Conservation (phyloP, 345 rosid species). For the Citrus medica region DNA sequence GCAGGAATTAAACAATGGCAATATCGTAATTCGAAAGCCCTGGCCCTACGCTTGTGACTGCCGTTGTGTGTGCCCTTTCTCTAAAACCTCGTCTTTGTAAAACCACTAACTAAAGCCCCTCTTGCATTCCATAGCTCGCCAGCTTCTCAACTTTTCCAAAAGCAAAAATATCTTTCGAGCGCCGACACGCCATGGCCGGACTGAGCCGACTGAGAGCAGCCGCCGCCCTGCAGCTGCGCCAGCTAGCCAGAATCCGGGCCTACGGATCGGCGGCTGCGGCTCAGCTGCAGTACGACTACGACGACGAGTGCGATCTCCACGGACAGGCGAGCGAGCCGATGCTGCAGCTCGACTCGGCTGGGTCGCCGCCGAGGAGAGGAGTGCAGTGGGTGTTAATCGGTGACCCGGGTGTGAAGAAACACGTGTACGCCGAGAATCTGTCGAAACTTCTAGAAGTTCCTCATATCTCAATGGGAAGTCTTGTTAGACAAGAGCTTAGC, state of each 20-base stretch:
- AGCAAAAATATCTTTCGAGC: slow-evolving; percentile 25
- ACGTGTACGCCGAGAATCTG: slow-evolving; percentile 72
- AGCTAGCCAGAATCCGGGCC: slow-evolving; percentile 21
- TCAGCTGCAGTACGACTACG: slow-evolving; percentile 45
- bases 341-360: slow-evolving; percentile 30
- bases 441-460: slow-evolving; percentile 85
- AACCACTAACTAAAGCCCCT: background rate
- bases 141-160: slow-evolving; percentile 12
- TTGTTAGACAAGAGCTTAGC: slow-evolving; percentile 76
- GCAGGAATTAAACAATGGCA: slow-evolving; percentile 15
- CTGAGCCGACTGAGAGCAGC: slow-evolving; percentile 44
- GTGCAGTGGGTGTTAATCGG: slow-evolving; percentile 96
- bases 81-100: slow-evolving; percentile 32
- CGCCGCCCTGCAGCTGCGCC: slow-evolving; percentile 21
- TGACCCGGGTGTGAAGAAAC: slow-evolving; percentile 66
- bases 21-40: slow-evolving; percentile 12
- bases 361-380: slow-evolving; percentile 57
- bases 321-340: slow-evolving; percentile 24
- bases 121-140: background rate
- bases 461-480: slow-evolving; percentile 88
- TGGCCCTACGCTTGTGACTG: background rate
- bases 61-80: background rate
- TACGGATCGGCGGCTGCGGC: slow-evolving; percentile 70
- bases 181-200: slow-evolving; percentile 49
- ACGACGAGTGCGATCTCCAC: slow-evolving; percentile 44